phyloP scores from a whole-genome alignment of 176 grass and related monocot species.

The Oryza meridionalis region DNA sequence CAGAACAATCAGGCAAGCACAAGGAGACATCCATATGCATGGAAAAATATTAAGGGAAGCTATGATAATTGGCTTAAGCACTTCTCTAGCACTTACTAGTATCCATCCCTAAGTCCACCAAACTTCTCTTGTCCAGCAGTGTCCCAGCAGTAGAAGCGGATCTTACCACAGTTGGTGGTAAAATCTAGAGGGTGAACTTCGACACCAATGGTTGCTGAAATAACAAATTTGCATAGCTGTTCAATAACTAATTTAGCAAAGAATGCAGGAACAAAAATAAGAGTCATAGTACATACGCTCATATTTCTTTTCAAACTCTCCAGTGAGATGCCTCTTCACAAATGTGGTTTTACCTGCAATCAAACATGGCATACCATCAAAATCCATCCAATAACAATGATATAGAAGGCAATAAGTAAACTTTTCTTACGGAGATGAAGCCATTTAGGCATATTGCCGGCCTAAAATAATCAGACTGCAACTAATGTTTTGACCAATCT shows the following conservation, averaged over 20 bases:
- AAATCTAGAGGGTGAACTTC: conserved; percentile 92
- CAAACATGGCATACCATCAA: neutral
- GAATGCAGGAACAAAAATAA: neutral
- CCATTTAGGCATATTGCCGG: neutral
- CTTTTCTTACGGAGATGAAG: neutral
- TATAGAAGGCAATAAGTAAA: neutral
- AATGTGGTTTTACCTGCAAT: conserved; percentile 85
- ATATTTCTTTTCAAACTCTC: conserved; percentile 90
- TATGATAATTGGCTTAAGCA: neutral
- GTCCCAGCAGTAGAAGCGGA: conserved; percentile 92
- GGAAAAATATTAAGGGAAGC: neutral
- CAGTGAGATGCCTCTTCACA: conserved; percentile 96
- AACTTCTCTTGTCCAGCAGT: conserved; percentile 92
- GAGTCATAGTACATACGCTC: conserved; percentile 48
- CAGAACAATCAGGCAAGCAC: neutral
- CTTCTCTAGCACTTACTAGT: conserved; percentile 65
- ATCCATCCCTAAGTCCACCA: conserved; percentile 84
- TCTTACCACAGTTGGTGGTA: conserved; percentile 86
- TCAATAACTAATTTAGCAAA: neutral
- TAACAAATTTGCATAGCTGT: neutral
- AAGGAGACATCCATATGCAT: neutral
- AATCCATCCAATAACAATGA: neutral
- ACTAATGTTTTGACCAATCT: neutral
- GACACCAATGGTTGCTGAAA: conserved; percentile 87
- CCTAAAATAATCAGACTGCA: neutral